A percentile compares a stretch with the other conserved stretches of the same genome.
phyloP scores from a whole-genome alignment of 257 asterid genomes.

The Capsicum rhomboideum region DNA sequence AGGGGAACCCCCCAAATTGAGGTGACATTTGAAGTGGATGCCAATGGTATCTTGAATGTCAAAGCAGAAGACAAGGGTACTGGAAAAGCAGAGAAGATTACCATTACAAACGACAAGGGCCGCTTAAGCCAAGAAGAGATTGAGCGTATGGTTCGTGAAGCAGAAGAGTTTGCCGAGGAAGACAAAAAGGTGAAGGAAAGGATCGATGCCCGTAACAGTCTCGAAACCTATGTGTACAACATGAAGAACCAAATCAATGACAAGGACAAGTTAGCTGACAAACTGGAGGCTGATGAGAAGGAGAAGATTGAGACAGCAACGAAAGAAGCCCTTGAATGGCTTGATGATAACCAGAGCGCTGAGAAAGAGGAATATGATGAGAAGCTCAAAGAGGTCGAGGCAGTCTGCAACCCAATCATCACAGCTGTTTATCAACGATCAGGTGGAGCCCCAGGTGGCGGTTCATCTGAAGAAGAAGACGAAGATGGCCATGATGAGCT shows the following conservation, averaged over 20 bases:
- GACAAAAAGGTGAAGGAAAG: slow-evolving; percentile 88
- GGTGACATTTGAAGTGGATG: slow-evolving; percentile 93
- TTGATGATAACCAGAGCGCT: slow-evolving; percentile 78
- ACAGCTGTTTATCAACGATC: slow-evolving; percentile 91
- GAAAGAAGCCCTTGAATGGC: slow-evolving; percentile 89
- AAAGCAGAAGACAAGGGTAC: slow-evolving; percentile 98
- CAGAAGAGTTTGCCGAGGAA: slow-evolving; percentile 93
- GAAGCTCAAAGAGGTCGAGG: slow-evolving; percentile 94
- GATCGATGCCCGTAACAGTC: slow-evolving; percentile 76
- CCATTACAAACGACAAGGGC: slow-evolving; percentile 97
- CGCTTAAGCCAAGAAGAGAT: slow-evolving; percentile 92
- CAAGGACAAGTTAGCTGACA: slow-evolving; percentile 90
- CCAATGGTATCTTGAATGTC: slow-evolving; percentile 82
- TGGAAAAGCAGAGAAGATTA: slow-evolving; percentile 80
- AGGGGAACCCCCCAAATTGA: slow-evolving; percentile 98
- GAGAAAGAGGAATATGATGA: slow-evolving; percentile 92
- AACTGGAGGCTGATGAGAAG: slow-evolving; percentile 79
- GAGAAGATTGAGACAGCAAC: slow-evolving; percentile 91
- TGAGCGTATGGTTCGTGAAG: slow-evolving; percentile 85
- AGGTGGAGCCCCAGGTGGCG: slow-evolving; percentile 72
- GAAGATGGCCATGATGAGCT: slow-evolving; percentile 63
- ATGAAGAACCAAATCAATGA: slow-evolving; percentile 93
- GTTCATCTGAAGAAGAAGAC: slow-evolving; percentile 35
- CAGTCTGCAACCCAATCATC: slow-evolving; percentile 82
- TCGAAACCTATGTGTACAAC: slow-evolving; percentile 86